Conservation (phyloP, 176 grass and related monocot genomes). For the Aegilops bicornis region DNA sequence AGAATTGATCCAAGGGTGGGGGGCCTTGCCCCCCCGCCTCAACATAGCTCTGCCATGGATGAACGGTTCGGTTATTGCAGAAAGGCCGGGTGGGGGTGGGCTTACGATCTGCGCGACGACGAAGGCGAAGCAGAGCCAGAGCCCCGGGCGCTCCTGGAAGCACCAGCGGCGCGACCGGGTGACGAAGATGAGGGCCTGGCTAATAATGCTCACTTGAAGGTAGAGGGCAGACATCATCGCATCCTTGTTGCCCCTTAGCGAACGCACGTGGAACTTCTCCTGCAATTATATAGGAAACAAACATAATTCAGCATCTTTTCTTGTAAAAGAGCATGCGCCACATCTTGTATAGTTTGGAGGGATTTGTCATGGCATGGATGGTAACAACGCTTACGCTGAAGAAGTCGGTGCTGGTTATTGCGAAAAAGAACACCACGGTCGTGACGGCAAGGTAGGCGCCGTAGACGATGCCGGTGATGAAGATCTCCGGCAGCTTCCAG, state of each 20-base stretch:
- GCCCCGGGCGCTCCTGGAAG: slow-evolving; percentile 66
- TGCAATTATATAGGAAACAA: slow-evolving; percentile 1
- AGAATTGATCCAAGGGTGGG: too few species aligned
- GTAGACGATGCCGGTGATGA: slow-evolving; percentile 83
- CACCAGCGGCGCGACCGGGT: slow-evolving; percentile 73
- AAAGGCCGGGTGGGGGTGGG: background rate
- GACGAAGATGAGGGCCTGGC: slow-evolving; percentile 98
- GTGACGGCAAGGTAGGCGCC: slow-evolving; percentile 82
- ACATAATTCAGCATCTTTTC: background rate
- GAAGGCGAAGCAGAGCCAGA: slow-evolving; percentile 66
- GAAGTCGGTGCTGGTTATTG: slow-evolving; percentile 83
- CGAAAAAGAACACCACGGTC: slow-evolving; percentile 97
- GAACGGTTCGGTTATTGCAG: too few species aligned
- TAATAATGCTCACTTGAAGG: slow-evolving; percentile 97
- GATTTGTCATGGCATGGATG: background rate
- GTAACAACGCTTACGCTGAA: slow-evolving; percentile 48
- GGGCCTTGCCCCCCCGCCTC: too few species aligned
- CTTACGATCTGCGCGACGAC: slow-evolving; percentile 85
- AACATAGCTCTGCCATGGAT: too few species aligned
- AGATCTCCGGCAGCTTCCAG: slow-evolving; percentile 96
- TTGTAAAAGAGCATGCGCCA: background rate
- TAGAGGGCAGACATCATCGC: slow-evolving; percentile 93
- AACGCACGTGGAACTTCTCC: slow-evolving; percentile 64
- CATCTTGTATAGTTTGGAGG: too few species aligned
- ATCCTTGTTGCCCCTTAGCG: slow-evolving; percentile 37